Percentiles rank a stretch among this genome's conserved stretches.
phyloP scores from a whole-genome alignment of 768 basidiomycete species.

The Candolleomyces eurysporus region DNA sequence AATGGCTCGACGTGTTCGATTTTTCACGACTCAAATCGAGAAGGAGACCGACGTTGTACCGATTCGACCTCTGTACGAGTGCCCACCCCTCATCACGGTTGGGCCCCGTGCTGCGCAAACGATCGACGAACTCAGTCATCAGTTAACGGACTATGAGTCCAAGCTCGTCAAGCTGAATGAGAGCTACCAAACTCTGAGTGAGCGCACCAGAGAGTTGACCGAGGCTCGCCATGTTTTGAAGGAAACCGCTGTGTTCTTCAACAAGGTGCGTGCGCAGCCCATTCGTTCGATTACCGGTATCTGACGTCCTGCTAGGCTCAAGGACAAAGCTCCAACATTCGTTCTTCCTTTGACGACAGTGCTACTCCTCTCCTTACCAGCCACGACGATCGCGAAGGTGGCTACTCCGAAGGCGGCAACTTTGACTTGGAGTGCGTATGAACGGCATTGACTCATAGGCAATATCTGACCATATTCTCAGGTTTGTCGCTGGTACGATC shows the following conservation, averaged over 20 bases:
- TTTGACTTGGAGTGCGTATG: conserved; percentile 84
- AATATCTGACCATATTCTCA: conserved; percentile 23
- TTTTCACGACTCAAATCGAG: conserved; percentile 83
- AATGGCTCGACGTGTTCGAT: conserved; percentile 91
- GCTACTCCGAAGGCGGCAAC: conserved; percentile 50
- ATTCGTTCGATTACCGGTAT: neutral
- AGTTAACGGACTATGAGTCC: conserved; percentile 81
- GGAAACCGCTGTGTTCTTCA: conserved; percentile 96
- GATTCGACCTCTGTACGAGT: conserved; percentile 83
- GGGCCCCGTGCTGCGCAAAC: conserved; percentile 92
- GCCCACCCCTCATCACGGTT: conserved; percentile 80
- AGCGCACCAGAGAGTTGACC: conserved; percentile 79
- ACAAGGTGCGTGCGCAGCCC: conserved; percentile 48
- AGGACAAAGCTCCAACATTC: conserved; percentile 65
- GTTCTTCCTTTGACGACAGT: conserved; percentile 89
- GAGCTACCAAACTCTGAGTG: conserved; percentile 85
- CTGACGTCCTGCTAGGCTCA: conserved; percentile 48
- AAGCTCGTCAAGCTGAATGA: conserved; percentile 89
- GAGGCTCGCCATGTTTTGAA: conserved; percentile 93
- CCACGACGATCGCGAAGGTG: conserved; percentile 83
- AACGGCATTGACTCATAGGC: neutral
- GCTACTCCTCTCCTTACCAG: conserved; percentile 81
- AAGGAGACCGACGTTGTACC: conserved; percentile 82
- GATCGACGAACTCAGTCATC: conserved; percentile 89
- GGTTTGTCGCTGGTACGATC: conserved; percentile 95